Evolutionary conservation across 768 basidiomycete genomes (phyloP).

Genomic region (Rhodotorula taiwanensis): DNA sequence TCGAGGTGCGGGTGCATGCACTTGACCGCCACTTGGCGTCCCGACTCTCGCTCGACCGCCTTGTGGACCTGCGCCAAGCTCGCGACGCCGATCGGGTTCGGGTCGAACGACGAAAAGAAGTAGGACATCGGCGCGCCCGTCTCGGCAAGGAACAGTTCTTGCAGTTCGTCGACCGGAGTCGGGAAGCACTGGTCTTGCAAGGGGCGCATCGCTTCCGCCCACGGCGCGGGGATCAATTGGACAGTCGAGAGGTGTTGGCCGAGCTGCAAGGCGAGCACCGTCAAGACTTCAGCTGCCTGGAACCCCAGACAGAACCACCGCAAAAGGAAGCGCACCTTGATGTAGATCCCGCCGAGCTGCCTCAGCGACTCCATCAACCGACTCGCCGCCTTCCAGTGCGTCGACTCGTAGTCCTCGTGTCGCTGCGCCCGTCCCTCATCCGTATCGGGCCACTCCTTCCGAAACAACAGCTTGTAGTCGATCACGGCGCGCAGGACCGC

Average conservation of each 20-base stretch:
- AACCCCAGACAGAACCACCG: too few relatives aligned
- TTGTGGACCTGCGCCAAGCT: constrained; percentile 94
- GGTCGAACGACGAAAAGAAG: constrained; percentile 78
- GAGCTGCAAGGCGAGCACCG: constrained; percentile 39
- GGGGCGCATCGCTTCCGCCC: constrained; percentile 56
- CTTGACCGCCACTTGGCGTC: constrained; percentile 77
- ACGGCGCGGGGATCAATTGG: constrained; percentile 57
- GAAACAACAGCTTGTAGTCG: constrained; percentile 42
- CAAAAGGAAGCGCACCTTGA: constrained; percentile 53
- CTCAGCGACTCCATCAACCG: constrained; percentile 75
- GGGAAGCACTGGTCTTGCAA: constrained; percentile 86
- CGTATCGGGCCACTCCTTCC: constrained; percentile 41
- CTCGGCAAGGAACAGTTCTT: constrained; percentile 68
- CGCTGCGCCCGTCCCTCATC: constrained; percentile 49
- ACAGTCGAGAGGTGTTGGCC: constrained; percentile 78
- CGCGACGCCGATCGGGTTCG: constrained; percentile 84
- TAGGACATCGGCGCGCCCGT: constrained; percentile 65
- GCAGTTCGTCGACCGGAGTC: constrained; percentile 69
- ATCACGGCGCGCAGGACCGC: constrained; percentile 45
- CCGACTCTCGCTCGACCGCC: constrained; percentile 63
- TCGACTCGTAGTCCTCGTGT: constrained; percentile 51
- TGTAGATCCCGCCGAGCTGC: constrained; percentile 74
- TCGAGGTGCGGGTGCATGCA: constrained; percentile 80
- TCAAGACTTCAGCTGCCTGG: too few relatives aligned
- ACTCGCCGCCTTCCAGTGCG: constrained; percentile 69